Conservation (phyloP, 2,329 filamentous ascomycete genomes). For the Laburnicola sp. region DNA sequence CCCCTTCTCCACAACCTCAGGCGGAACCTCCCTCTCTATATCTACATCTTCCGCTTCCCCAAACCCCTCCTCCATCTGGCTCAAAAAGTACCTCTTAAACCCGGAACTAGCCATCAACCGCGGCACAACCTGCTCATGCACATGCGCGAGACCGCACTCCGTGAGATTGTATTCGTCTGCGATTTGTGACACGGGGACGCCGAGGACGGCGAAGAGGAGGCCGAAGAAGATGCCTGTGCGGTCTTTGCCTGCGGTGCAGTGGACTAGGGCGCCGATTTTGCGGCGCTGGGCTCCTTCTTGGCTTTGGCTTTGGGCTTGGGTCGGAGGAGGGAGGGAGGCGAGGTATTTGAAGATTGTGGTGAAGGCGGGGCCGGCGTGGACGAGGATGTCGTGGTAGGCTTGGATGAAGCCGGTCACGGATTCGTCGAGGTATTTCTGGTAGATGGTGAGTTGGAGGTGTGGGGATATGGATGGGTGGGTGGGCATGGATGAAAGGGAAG, state of each 20-base stretch:
- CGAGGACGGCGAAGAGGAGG: constrained; percentile 65
- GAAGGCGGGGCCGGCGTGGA: constrained; percentile 57
- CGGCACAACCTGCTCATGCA: constrained; percentile 54
- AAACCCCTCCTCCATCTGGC: constrained; percentile 18
- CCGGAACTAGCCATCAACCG: constrained; percentile 49
- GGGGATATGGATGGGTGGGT: no score
- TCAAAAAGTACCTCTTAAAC: constrained; percentile 28
- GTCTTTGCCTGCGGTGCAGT: constrained; percentile 79
- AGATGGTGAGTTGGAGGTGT: background rate
- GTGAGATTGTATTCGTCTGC: constrained; percentile 71
- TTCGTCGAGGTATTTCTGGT: constrained; percentile 58
- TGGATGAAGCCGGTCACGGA: constrained; percentile 62
- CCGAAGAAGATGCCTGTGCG: constrained; percentile 72
- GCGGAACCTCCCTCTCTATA: constrained; percentile 49
- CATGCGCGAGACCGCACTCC: constrained; percentile 59
- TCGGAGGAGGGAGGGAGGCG: constrained; percentile 41
- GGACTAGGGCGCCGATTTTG: constrained; percentile 61
- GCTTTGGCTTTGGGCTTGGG: constrained; percentile 2
- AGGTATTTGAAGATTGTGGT: constrained; percentile 64
- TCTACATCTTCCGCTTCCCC: constrained; percentile 17
- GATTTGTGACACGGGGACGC: constrained; percentile 60
- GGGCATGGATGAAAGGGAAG: background rate
- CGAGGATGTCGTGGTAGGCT: constrained; percentile 66
- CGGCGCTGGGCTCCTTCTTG: background rate
- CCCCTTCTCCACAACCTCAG: constrained; percentile 26